Base-by-base conservation (phyloP, 139 green algal genomes). In the Chlamydomonas urium region DNA sequence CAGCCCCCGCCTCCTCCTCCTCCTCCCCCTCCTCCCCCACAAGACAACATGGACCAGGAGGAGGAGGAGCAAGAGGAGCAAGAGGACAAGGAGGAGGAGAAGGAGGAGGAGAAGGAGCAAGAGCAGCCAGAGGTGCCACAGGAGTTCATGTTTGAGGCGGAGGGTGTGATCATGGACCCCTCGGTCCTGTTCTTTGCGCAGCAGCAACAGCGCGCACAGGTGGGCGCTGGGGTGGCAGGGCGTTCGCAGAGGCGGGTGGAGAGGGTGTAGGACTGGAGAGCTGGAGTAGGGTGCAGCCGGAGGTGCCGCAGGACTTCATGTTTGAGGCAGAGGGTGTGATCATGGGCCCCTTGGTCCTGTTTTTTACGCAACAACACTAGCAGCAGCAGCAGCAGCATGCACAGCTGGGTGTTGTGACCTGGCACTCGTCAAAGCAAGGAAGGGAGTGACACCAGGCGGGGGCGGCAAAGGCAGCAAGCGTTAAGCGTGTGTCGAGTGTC, bases 271-370 rank as follows among this genome's bases (percentile, higher is more conserved):
- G n/a, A n/a, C n/a, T n/a, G n/a, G n/a, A n/a, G n/a, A n/a, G n/a
- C n/a, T n/a, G n/a, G n/a, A n/a, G n/a, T n/a, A n/a, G n/a, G n/a
- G n/a, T n/a, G n/a, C n/a, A n/a, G n/a, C 78, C 66, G 38, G 85
- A 98, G 87, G 82, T 99, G 21, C 95, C 95, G 0, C 88, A 99
- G 85, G 94, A 99, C 88, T 99, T 99, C 76, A 89, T 99, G 69
- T 97, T 99, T 76, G 94, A 98, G 76, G 68, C 88, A 10, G 95
- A 99, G 81, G 95, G 94, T 28, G 93, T 53, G 14, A 53, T 53
- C 42, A 10, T 53, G 14, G 42, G 17, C 42, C 42, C 42, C 42
- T n/a, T n/a, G 10, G 42, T 53, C 14, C 42, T 53, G 14, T n/a
- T 53, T 10, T 53, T 53, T 53, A 17, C 42, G 17, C 42, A 53